Evolutionary conservation across 257 asterid species (phyloP).

Genomic region (Petunia axillaris): DNA sequence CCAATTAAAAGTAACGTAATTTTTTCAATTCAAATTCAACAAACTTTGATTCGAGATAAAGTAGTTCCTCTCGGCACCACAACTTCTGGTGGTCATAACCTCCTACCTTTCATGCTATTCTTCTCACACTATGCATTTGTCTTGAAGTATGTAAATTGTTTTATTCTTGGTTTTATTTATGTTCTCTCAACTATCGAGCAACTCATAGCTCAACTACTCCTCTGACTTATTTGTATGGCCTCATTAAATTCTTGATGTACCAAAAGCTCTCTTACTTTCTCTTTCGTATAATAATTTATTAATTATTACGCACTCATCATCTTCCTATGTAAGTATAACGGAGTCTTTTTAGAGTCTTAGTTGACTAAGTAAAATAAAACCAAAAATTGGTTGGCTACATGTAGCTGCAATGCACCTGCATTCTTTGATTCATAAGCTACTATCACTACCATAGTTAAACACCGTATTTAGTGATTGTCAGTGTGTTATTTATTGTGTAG

Average conservation of each 20-base stretch:
- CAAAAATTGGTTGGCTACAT: background rate
- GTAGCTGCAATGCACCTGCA: background rate
- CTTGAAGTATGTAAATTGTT: slow-evolving; percentile 14
- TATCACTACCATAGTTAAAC: background rate
- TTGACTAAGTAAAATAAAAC: background rate
- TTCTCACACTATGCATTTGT: background rate
- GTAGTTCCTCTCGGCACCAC: too few relatives aligned
- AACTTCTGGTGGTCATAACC: too few relatives aligned
- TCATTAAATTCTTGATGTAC: slow-evolving; percentile 40
- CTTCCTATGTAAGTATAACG: background rate
- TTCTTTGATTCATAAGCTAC: background rate
- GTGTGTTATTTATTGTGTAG: background rate
- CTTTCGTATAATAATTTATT: background rate
- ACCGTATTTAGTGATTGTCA: background rate
- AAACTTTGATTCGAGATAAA: too few relatives aligned
- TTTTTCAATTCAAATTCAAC: too few relatives aligned
- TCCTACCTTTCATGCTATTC: too few relatives aligned
- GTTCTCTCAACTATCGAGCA: slow-evolving; percentile 39
- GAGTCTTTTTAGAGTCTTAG: background rate
- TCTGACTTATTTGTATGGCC: slow-evolving; percentile 50
- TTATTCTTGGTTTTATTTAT: background rate
- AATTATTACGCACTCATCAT: slow-evolving; percentile 45
- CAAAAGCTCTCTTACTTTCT: slow-evolving; percentile 19
- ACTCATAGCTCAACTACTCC: slow-evolving; percentile 56
- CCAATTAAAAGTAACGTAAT: too few relatives aligned